phyloP scores from a whole-genome alignment of 176 grass and related monocot species.

The Oryza coarctata region DNA sequence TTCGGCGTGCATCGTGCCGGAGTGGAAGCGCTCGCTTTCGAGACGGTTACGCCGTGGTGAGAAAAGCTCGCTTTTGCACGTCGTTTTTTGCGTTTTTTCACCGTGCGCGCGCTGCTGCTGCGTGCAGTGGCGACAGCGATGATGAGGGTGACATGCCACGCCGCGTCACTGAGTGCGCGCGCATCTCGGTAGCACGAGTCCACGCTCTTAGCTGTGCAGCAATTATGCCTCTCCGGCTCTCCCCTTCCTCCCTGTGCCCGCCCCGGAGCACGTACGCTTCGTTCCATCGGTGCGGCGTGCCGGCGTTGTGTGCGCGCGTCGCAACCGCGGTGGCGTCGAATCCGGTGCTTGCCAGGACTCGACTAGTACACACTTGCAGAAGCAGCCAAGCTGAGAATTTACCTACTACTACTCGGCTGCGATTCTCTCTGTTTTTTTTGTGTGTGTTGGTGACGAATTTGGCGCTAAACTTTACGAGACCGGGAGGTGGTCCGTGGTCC shows the following conservation, averaged over 20 bases:
- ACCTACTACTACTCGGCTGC: background rate
- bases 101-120: background rate
- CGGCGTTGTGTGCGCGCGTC: background rate
- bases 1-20: background rate
- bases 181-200: too few species aligned
- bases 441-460: background rate
- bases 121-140: slow-evolving; percentile 30
- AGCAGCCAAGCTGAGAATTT: background rate
- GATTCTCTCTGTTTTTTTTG: too few species aligned
- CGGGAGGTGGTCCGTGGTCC: slow-evolving; percentile 18
- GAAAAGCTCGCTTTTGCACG: background rate
- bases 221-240: background rate
- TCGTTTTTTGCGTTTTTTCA: background rate
- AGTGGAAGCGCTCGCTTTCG: background rate
- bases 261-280: background rate
- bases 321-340: background rate
- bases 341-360: too few species aligned
- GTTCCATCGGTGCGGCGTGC: too few species aligned
- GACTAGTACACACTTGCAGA: too few species aligned
- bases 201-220: background rate
- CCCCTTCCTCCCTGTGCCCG: background rate
- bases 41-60: background rate
- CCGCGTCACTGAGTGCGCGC: too few species aligned
- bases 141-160: slow-evolving; percentile 27
- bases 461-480: slow-evolving; percentile 22